A percentile compares a stretch with the other conserved stretches of the same genome.
phyloP scores from a whole-genome alignment of 2,329 filamentous ascomycete genomes.

The Chaetothyriales sp. region DNA sequence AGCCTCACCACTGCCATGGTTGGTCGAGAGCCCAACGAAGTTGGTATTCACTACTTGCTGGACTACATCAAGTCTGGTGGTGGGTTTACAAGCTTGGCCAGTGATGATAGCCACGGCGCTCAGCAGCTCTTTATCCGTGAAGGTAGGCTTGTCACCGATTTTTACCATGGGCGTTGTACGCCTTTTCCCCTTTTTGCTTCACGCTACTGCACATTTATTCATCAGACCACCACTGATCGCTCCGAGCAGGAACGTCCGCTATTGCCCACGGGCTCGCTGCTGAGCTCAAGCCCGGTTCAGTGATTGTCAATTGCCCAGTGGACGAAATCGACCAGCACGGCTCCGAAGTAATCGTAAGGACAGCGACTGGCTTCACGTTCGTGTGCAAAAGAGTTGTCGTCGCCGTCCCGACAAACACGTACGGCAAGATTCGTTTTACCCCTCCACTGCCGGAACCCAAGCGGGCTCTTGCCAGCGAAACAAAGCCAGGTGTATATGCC shows the following conservation, averaged over 20 bases:
- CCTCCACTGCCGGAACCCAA: conserved; percentile 27
- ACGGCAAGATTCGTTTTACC: conserved; percentile 33
- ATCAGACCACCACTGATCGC: no score
- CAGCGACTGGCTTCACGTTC: conserved; percentile 18
- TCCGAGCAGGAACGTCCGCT: conserved; percentile 6
- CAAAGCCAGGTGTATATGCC: conserved; percentile 25
- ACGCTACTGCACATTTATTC: no score
- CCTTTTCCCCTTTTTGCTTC: no score
- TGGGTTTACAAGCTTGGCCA: conserved; percentile 39
- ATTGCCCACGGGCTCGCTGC: conserved; percentile 6
- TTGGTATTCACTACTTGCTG: conserved; percentile 41
- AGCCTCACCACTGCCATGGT: conserved; percentile 28
- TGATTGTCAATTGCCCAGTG: conserved; percentile 6
- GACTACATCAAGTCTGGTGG: conserved; percentile 41
- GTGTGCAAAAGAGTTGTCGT: conserved; percentile 32
- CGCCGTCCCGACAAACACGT: conserved; percentile 37
- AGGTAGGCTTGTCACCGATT: no score
- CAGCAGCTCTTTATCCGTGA: conserved; percentile 37
- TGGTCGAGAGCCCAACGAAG: conserved; percentile 35
- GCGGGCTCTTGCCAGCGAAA: conserved; percentile 18
- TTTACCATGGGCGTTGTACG: no score
- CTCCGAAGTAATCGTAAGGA: conserved; percentile 23
- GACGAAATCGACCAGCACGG: conserved; percentile 16
- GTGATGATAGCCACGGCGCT: conserved; percentile 39
- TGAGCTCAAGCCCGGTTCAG: conserved; percentile 6